A percentile compares a stretch with the other conserved stretches of the same genome.
phyloP scores from a whole-genome alignment of 345 rosid species.

The Diplotaxis tenuifolia region DNA sequence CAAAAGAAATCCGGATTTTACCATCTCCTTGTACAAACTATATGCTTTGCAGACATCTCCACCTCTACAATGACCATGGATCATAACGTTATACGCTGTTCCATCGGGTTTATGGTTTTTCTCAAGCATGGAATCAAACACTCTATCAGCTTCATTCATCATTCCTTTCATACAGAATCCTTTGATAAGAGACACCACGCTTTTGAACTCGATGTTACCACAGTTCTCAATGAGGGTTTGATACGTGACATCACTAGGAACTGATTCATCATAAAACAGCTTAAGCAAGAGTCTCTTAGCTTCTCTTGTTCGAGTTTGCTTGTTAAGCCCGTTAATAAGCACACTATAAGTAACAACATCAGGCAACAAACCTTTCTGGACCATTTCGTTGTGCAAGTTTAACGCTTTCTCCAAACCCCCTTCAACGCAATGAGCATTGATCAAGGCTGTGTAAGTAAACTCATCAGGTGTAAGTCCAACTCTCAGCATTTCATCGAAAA shows the following conservation, averaged over 20 bases:
- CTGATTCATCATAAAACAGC: constrained; percentile 67
- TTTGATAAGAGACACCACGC: constrained; percentile 64
- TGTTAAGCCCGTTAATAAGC: constrained; percentile 83
- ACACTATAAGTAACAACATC: constrained; percentile 88
- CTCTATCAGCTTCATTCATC: constrained; percentile 79
- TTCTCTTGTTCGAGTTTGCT: constrained; percentile 76
- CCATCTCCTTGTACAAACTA: constrained; percentile 65
- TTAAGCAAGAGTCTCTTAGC: constrained; percentile 81
- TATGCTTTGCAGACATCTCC: constrained; percentile 62
- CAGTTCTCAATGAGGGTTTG: constrained; percentile 71
- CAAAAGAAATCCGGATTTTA: constrained; percentile 51
- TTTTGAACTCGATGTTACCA: constrained; percentile 56
- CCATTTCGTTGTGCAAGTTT: constrained; percentile 74
- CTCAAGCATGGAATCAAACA: constrained; percentile 65
- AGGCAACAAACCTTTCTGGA: constrained; percentile 65
- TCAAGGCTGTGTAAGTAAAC: constrained; percentile 68
- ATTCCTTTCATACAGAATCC: constrained; percentile 93
- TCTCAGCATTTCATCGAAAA: constrained; percentile 68
- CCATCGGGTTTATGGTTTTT: constrained; percentile 60
- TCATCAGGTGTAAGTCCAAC: constrained; percentile 61
- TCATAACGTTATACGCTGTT: constrained; percentile 68
- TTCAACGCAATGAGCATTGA: constrained; percentile 69
- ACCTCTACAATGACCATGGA: constrained; percentile 77
- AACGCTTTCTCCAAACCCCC: constrained; percentile 59
- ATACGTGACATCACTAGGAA: constrained; percentile 66